Conservation (phyloP, 305 asterid species). For the Solanum hybrid region DNA sequence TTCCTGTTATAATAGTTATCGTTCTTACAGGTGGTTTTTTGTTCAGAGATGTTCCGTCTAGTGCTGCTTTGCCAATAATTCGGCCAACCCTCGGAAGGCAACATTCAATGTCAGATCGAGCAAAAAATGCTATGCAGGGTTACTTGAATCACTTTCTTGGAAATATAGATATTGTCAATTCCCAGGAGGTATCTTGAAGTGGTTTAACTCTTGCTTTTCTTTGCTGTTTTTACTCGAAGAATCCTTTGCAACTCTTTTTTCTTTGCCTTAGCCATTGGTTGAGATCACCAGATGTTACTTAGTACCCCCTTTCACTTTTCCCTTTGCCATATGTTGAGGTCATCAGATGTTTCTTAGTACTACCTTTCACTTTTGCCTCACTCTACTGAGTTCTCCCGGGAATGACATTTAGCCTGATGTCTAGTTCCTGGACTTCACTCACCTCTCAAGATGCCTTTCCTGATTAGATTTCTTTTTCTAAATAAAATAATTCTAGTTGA, state of each 20-base stretch:
- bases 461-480: background rate
- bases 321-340: background rate
- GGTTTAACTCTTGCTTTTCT: background rate
- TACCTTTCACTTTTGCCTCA: background rate
- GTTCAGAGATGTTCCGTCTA: conserved; percentile 98
- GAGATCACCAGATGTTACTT: background rate
- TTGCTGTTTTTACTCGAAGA: background rate
- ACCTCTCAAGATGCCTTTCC: background rate
- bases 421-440: background rate
- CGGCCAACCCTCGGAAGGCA: conserved; percentile 95
- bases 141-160: conserved; percentile 91
- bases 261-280: background rate
- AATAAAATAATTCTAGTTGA: background rate
- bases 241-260: background rate
- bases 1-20: conserved; percentile 56
- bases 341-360: background rate
- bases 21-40: conserved; percentile 75
- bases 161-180: conserved; percentile 81
- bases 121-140: conserved; percentile 94
- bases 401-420: background rate
- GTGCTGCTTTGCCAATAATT: conserved; percentile 85
- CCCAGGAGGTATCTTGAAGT: conserved; percentile 55
- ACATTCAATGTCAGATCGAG: conserved; percentile 76
- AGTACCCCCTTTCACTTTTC: background rate
- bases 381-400: background rate